Base-by-base conservation (phyloP, 1,284 basidiomycete genomes). In the Irpex lacteus region DNA sequence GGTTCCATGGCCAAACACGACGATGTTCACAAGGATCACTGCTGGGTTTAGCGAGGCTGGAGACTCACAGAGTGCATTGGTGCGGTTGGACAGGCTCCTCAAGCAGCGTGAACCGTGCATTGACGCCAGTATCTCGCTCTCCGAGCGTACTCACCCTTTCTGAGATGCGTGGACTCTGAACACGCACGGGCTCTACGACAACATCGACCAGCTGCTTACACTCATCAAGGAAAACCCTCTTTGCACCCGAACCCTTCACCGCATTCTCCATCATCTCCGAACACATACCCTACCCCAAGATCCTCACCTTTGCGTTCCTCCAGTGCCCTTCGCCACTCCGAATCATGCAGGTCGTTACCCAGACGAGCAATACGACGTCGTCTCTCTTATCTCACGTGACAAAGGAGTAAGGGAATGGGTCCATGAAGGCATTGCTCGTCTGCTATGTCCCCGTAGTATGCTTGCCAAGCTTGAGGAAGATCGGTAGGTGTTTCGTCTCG, bases 61-160 rank as follows among this genome's bases (percentile, higher is more conserved):
- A n/a, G n/a, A n/a, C n/a, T n/a, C n/a, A n/a, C n/a, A 79, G 2
- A 87, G 85, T 0, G 94, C 94, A 0, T 70, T 89, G 49, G 73
- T 80, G 8, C 94, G 92, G 92, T 92, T 91, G 70, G 79, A 89
- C 60, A 81, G 84, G 59, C 79, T 92, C 49, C 74, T 89, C 47
- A 13, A 60, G 15, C 73, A 79, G 56, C 82, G 85, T 63, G 77
- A 13, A 78, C 5, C 62, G 73, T 8, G 68, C 74, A 19, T 11
- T 15, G 32, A 52, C 3, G 75, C 80, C 1, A 59, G 52, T n/a
- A 64, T 75, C 67, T 77, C 79, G 1, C 81, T 77, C 65, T 74
- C 78, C 47, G 72, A 83, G 75, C 80, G 82, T 21, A 75, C 81
- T 2, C 82, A 82, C 32, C 90, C 90, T 0, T 80, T 85, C 66